phyloP scores from a whole-genome alignment of 331 rosid species.

The Malus hybrid region DNA sequence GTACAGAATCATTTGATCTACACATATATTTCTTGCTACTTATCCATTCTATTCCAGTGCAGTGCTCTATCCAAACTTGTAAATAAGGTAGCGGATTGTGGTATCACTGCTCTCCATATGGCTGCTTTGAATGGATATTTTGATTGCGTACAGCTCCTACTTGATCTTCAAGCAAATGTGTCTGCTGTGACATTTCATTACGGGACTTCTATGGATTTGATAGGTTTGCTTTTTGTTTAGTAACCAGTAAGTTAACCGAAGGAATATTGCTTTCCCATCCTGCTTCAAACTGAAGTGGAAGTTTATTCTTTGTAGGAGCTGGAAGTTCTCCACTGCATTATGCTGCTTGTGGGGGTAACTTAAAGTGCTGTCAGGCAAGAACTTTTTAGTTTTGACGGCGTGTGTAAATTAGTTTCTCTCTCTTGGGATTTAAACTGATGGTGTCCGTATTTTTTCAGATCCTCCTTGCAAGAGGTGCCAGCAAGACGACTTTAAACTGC shows the following conservation, averaged over 20 bases:
- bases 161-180: constrained; percentile 79
- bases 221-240: constrained; percentile 41
- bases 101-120: constrained; percentile 92
- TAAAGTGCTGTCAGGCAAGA: constrained; percentile 97
- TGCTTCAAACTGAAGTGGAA: constrained; percentile 11
- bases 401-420: constrained; percentile 8
- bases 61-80: constrained; percentile 92
- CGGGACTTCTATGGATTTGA: constrained; percentile 97
- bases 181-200: constrained; percentile 74
- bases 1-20: constrained; percentile 8
- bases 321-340: constrained; percentile 97
- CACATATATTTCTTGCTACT: constrained; percentile 42
- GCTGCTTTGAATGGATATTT: constrained; percentile 84
- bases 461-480: constrained; percentile 89
- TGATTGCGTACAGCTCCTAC: constrained; percentile 80
- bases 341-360: constrained; percentile 98
- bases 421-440: constrained; percentile 11
- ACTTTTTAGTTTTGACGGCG: background rate
- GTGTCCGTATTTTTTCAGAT: constrained; percentile 39
- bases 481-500: constrained; percentile 78
- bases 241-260: background rate
- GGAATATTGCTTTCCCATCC: constrained; percentile 4
- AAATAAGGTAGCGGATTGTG: constrained; percentile 90
- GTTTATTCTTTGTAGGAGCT: constrained; percentile 51
- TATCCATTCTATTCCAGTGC: constrained; percentile 78